Evolutionary conservation across 2,329 filamentous ascomycete genomes (phyloP), one percentile per base, ranked within the genome.

Genomic region (Microsporum audouinii): DNA sequence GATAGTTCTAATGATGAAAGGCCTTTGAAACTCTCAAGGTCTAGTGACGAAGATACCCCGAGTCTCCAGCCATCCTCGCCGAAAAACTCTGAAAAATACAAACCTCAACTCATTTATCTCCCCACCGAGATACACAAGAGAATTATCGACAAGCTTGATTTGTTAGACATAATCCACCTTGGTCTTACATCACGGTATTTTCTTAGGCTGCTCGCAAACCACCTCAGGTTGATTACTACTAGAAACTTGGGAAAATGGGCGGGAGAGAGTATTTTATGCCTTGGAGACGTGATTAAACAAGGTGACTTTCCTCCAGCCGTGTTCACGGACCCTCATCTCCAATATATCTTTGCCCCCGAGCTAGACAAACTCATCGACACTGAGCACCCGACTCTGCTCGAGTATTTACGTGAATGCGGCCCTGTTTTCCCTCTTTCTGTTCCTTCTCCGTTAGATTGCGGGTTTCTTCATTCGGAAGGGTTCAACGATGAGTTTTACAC

Each of bases 401-500:
- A 57, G 34, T 57, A 14, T 39, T 36, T 43, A 10, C 39, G 55
- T 34, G 55, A 43, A 14, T 41, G 34, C 10, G n/a, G 23, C 5
- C n/a, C 36, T n/a, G 34, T 33, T 10, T 17, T 43, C 17, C 14
- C 51, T 4, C 34, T 23, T 31, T 5, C 8, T 3, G 6, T 57
- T 27, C 55, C 34, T n/a, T 31, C 39, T 5, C 38, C 23, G 7
- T 17, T n/a, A 14, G 12, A 43, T 8, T 57, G 55, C 41, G 55
- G 55, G 6, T 57, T 57, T 43, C 33, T 59, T 14, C 2, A 8
- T 31, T 59, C 57, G 6, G 33, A 59, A 43, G 41, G 33, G 57
- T 59, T 59, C n/a, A 14, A 59, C 12, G 39, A 59, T 1, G 57
- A 59, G 33, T 59, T 59, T 38, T 59, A 47, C 27, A 45, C 49